Conservation (phyloP, 2,329 filamentous ascomycete species). For the Nemania sp. region DNA sequence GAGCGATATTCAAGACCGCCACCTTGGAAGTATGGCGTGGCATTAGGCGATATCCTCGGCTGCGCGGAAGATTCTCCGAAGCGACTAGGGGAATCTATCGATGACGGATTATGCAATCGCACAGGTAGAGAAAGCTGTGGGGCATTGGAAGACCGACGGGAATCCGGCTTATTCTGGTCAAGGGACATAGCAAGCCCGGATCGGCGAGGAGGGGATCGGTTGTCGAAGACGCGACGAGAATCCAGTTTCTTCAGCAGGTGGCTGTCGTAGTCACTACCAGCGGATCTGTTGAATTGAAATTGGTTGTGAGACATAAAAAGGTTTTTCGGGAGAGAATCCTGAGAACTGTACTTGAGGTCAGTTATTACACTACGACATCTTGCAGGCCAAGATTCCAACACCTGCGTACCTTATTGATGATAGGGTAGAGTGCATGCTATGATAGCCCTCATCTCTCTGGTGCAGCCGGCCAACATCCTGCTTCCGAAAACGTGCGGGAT, state of each 20-base stretch:
- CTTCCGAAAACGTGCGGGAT: slow-evolving; percentile 30
- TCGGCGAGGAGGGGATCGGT: slow-evolving; percentile 47
- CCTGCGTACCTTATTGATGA: slow-evolving; percentile 36
- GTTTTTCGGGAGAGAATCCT: slow-evolving; percentile 47
- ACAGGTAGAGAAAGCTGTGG: slow-evolving; percentile 53
- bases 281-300: slow-evolving; percentile 51
- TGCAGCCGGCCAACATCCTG: slow-evolving; percentile 26
- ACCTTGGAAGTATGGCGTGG: slow-evolving; percentile 46
- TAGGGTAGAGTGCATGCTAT: slow-evolving; percentile 38
- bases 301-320: slow-evolving; percentile 56
- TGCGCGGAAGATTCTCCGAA: slow-evolving; percentile 51
- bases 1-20: slow-evolving; percentile 48
- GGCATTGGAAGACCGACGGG: slow-evolving; percentile 39
- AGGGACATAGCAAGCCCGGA: slow-evolving; percentile 49
- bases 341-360: slow-evolving; percentile 41
- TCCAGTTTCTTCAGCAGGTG: slow-evolving; percentile 61
- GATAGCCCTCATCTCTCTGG: slow-evolving; percentile 41
- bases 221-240: slow-evolving; percentile 49
- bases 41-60: slow-evolving; percentile 53
- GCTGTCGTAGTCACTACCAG: slow-evolving; percentile 48
- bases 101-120: slow-evolving; percentile 44
- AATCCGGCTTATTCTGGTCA: slow-evolving; percentile 45
- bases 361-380: slow-evolving; percentile 2
- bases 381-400: neutral
- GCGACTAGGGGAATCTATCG: slow-evolving; percentile 50